These are phyloP conservation scores for Enterospora canceri DNA, from an alignment of 371 early-diverging fungal species.

Conservation along the genomic window DNA sequence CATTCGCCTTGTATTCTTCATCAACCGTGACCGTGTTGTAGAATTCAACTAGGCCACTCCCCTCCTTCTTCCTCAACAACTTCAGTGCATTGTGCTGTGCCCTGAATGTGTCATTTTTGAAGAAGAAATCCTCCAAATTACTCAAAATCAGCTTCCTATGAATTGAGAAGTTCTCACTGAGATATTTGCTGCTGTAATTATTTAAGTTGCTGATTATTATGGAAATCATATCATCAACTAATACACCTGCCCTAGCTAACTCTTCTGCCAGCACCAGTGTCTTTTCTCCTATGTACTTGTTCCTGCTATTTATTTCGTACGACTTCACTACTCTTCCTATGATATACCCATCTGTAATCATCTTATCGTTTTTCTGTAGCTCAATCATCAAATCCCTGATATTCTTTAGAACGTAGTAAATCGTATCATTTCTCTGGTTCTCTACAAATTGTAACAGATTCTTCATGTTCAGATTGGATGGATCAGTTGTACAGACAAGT, in stretches of 20 bases:
- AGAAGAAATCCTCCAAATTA: slow-evolving; percentile 43
- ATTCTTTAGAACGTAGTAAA: slow-evolving; percentile 31
- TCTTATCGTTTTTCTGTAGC: neutral
- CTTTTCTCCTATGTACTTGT: slow-evolving; percentile 38
- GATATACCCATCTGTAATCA: slow-evolving; percentile 16
- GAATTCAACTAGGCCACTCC: slow-evolving; percentile 8
- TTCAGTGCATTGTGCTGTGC: slow-evolving; percentile 17
- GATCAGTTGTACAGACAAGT: slow-evolving; percentile 21
- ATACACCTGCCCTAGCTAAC: slow-evolving; percentile 23
- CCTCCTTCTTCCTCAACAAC: slow-evolving; percentile 15
- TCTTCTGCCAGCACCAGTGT: slow-evolving; percentile 25
- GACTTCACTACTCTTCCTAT: slow-evolving; percentile 32
- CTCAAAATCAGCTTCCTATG: slow-evolving; percentile 20
- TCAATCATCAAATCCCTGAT: slow-evolving; percentile 30
- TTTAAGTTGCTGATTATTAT: slow-evolving; percentile 32
- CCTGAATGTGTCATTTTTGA: slow-evolving; percentile 40
- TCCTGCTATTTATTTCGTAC: slow-evolving; percentile 31
- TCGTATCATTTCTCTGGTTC: slow-evolving; percentile 42
- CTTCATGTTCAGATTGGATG: slow-evolving; percentile 31
- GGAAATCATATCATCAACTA: slow-evolving; percentile 27
- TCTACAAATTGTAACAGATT: slow-evolving; percentile 26
- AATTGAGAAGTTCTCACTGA: neutral
- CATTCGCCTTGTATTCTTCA: slow-evolving; percentile 18
- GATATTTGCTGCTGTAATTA: slow-evolving; percentile 5
- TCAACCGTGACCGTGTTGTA: slow-evolving; percentile 8